Evolutionary conservation across 257 asterid genomes (phyloP), one percentile per base, ranked within the genome.

Genomic region (Euphrasia confusa): DNA sequence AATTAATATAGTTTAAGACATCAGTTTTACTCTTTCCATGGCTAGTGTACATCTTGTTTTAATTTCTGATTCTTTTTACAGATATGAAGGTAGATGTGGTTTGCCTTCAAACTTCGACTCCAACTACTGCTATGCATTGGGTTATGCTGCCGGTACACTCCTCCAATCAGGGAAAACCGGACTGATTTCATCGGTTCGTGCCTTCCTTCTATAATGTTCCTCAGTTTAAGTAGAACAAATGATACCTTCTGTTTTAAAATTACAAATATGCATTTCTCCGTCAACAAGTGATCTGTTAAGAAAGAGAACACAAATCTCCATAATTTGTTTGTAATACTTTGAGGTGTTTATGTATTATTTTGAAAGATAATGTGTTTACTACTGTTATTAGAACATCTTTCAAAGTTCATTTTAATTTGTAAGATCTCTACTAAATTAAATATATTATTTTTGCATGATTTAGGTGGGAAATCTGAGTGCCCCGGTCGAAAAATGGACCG

Each of bases 81-180:
- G 95, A 33, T 86, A 86, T 47, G 95, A 86, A 79, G 95, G 95
- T 65, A 79, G 95, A 65, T 86, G 95, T 67, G 95, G 95, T 27
- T 67, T 86, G 74, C 95, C 95, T 53, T 86, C 95, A 10, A 86
- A 79, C 61, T 86, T 83, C 78, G 95, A 86, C 68, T 61, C 95
- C 58, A 66, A 82, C 28, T 86, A 86, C 68, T 86, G 95, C 73
- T 85, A 80, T 30, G 87, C 94, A 4, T 74, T 82, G 79, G 94
- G 94, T 49, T 85, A 42, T 53, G 79, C 59, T 58, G 76, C 79
- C 42, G 79, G 79, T 42, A 74, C 79, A 27, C 61, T 75, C 63
- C 79, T 75, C 45, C 71, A 66, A 0, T 55, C 64, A 66, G 76
- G 79, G 63, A 75, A 67, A 60, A 75, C 76, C 0, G 79, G 79